Evolutionary conservation across 1,139 yeast genomes (phyloP).

Genomic region (Geotrichum reessii): DNA sequence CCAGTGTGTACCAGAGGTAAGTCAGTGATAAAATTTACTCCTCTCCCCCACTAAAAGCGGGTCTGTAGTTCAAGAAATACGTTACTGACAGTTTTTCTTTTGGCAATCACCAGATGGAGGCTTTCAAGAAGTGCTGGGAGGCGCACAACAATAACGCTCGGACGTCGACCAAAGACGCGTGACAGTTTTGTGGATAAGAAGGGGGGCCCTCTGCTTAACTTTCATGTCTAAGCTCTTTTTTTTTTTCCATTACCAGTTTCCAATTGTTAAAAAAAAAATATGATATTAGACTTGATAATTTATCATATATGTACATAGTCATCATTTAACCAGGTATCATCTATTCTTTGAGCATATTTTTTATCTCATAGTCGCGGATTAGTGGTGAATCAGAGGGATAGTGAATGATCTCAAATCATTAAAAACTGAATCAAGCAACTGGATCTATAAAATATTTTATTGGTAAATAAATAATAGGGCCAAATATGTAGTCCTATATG

Average conservation of each 20-base stretch:
- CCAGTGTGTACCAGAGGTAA: slow-evolving; percentile 50
- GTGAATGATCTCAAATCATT: too few relatives aligned
- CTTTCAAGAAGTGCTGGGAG: slow-evolving; percentile 65
- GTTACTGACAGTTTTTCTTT: background rate
- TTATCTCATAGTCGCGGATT: background rate
- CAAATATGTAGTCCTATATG: background rate
- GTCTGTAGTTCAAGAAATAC: slow-evolving; percentile 2
- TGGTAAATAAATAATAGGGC: slow-evolving; percentile 3
- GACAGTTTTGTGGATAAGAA: background rate
- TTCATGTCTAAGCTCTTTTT: too few relatives aligned
- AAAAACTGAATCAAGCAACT: too few relatives aligned
- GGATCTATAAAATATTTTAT: background rate
- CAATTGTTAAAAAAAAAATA: background rate
- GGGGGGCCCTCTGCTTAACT: background rate
- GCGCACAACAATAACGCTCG: slow-evolving; percentile 52
- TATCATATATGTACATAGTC: background rate
- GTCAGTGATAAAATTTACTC: slow-evolving; percentile 21
- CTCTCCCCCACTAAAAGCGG: background rate
- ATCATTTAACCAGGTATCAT: background rate
- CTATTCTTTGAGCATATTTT: background rate
- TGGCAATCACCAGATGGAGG: slow-evolving; percentile 43
- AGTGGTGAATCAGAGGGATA: too few relatives aligned
- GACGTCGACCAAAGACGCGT: slow-evolving; percentile 24
- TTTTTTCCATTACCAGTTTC: background rate
- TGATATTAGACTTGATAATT: background rate